phyloP scores from a whole-genome alignment of 257 asterid species.

The Solanum etuberosum region DNA sequence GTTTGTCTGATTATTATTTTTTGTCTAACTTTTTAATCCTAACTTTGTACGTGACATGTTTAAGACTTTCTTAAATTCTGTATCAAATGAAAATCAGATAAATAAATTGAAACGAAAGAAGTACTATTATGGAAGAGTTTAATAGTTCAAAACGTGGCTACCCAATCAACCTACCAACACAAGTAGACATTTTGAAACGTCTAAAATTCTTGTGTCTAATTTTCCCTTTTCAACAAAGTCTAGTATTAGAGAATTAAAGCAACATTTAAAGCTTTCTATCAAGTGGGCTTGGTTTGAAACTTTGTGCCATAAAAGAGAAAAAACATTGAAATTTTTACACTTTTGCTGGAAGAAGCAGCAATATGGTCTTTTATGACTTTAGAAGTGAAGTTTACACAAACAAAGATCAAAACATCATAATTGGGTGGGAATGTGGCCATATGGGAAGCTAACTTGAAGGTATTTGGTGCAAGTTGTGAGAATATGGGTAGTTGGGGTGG shows the following conservation, averaged over 20 bases:
- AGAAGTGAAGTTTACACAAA: background rate
- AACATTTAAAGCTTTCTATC: background rate
- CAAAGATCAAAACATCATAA: background rate
- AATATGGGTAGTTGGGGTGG: background rate
- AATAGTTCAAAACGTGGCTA: background rate
- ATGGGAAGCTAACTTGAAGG: background rate
- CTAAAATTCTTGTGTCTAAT: background rate
- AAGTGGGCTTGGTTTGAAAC: background rate
- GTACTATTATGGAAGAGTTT: background rate
- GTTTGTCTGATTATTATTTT: background rate
- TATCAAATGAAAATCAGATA: background rate
- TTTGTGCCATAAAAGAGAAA: background rate
- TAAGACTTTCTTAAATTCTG: background rate
- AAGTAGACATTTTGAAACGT: background rate
- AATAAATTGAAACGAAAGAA: fast-evolving
- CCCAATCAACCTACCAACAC: background rate
- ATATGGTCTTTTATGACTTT: background rate
- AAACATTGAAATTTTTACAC: background rate
- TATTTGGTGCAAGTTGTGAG: background rate
- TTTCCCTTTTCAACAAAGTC: background rate
- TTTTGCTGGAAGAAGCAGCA: background rate
- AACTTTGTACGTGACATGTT: background rate
- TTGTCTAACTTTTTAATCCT: background rate
- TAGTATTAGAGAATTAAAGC: background rate
- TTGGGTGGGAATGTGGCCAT: background rate